Conservation (phyloP, 2,329 filamentous ascomycete species). For the Chrysoporthe deuterocubensis region DNA sequence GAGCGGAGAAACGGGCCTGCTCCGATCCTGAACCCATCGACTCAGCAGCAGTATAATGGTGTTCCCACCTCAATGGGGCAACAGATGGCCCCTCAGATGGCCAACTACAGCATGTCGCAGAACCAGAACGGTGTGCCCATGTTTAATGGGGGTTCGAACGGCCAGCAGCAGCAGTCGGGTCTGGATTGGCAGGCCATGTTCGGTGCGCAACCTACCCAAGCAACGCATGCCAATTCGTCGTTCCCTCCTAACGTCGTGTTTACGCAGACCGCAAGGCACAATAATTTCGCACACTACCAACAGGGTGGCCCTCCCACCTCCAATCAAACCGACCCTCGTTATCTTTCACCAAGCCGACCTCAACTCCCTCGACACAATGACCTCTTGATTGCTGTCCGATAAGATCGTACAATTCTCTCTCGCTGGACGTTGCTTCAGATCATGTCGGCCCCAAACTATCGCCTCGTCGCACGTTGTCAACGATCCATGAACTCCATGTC, state of each 20-base stretch:
- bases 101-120: slow-evolving; percentile 66
- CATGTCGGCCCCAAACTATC: slow-evolving; percentile 39
- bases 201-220: slow-evolving; percentile 67
- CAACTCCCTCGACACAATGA: slow-evolving; percentile 51
- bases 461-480: not conserved
- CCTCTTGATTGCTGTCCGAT: slow-evolving; percentile 58
- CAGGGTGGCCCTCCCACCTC: slow-evolving; percentile 49
- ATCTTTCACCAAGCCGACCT: slow-evolving; percentile 53
- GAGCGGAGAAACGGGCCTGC: slow-evolving; percentile 62
- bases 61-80: slow-evolving; percentile 64
- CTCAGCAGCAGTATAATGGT: slow-evolving; percentile 59
- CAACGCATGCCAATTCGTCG: slow-evolving; percentile 54
- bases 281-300: slow-evolving; percentile 57
- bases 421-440: slow-evolving; percentile 52
- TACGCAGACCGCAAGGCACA: slow-evolving; percentile 67
- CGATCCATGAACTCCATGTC: slow-evolving; percentile 69
- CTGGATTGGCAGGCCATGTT: slow-evolving; percentile 82
- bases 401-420: slow-evolving; percentile 61
- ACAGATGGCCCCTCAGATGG: slow-evolving; percentile 65
- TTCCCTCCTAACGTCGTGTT: slow-evolving; percentile 69
- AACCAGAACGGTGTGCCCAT: slow-evolving; percentile 67
- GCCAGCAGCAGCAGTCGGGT: slow-evolving; percentile 63
- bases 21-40: slow-evolving; percentile 54
- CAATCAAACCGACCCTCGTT: slow-evolving; percentile 47
- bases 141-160: slow-evolving; percentile 59